Conservation (phyloP, 225 moss, liverwort and hornwort genomes). For the Pleurozium schreberi region DNA sequence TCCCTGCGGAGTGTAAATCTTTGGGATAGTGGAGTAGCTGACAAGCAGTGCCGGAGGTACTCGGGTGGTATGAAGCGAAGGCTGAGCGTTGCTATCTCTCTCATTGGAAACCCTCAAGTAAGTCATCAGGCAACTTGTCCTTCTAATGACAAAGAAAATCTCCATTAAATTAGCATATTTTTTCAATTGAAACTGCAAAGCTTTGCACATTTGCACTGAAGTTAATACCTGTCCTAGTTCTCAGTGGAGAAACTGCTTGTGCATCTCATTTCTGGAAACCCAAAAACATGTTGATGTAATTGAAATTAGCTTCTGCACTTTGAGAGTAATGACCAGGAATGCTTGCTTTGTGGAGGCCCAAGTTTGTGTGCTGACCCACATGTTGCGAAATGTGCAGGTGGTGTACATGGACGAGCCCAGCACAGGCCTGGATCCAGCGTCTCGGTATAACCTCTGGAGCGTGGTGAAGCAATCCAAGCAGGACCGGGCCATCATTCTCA, state of each 20-base stretch:
- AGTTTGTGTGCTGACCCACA: background rate
- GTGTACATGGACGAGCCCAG: conserved; percentile 99
- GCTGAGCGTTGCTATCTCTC: conserved; percentile 81
- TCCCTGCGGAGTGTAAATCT: conserved; percentile 76
- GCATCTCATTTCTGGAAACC: background rate
- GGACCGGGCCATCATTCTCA: conserved; percentile 82
- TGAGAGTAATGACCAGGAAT: background rate
- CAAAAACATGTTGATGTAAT: background rate
- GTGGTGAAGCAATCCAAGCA: conserved; percentile 88
- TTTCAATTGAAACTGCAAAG: background rate
- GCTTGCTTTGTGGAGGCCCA: background rate
- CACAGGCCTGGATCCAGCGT: conserved; percentile 86
- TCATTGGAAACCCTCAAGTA: conserved; percentile 88
- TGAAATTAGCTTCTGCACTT: background rate
- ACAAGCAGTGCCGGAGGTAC: conserved; percentile 54
- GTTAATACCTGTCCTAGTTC: background rate
- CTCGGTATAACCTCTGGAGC: conserved; percentile 75
- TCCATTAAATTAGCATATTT: too few species aligned
- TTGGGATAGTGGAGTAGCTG: conserved; percentile 60
- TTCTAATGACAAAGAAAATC: background rate
- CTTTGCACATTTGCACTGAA: background rate
- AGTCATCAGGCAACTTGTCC: background rate
- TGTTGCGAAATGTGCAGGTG: conserved; percentile 34
- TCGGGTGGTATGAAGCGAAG: conserved; percentile 97
- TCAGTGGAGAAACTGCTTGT: background rate